A percentile compares a stretch with the other conserved stretches of the same genome.
These are phyloP conservation scores for Chloranthus sessilifolius DNA, from an alignment of 164 flowering plant species.

Conservation along the genomic window DNA sequence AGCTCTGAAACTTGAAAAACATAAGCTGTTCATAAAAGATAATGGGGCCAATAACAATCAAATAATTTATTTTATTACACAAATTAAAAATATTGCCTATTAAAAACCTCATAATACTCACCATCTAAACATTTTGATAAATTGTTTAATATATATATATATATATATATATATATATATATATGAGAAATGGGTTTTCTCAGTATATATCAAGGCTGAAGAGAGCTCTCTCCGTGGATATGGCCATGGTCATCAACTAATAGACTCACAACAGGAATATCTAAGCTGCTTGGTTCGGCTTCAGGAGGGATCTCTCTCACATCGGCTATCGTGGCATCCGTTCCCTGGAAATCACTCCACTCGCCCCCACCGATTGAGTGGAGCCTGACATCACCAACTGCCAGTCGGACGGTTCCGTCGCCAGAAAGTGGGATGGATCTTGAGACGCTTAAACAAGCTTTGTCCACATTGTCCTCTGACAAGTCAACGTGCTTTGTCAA, in stretches of 20 bases:
- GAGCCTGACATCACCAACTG: constrained; percentile 33
- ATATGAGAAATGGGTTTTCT: background rate
- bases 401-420: constrained; percentile 35
- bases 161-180: background rate
- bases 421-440: constrained; percentile 41
- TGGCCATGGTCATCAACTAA: constrained; percentile 30
- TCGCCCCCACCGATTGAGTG: constrained; percentile 55
- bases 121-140: too few species aligned
- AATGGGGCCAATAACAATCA: too few species aligned
- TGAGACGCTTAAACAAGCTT: constrained; percentile 78
- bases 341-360: constrained; percentile 83
- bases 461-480: constrained; percentile 78
- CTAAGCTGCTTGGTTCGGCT: constrained; percentile 59
- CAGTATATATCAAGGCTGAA: constrained; percentile 33
- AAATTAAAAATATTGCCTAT: too few species aligned
- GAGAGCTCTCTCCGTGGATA: constrained; percentile 36
- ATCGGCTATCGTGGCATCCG: constrained; percentile 66
- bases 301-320: constrained; percentile 73
- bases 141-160: background rate
- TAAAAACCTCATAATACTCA: too few species aligned
- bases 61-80: too few species aligned
- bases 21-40: too few species aligned
- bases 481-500: constrained; percentile 76
- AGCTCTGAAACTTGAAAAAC: too few species aligned
- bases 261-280: constrained; percentile 65